These are phyloP conservation scores for Tuber umbilicatum DNA, from an alignment of 495 filamentous ascomycete genomes.

Conservation along the genomic window DNA sequence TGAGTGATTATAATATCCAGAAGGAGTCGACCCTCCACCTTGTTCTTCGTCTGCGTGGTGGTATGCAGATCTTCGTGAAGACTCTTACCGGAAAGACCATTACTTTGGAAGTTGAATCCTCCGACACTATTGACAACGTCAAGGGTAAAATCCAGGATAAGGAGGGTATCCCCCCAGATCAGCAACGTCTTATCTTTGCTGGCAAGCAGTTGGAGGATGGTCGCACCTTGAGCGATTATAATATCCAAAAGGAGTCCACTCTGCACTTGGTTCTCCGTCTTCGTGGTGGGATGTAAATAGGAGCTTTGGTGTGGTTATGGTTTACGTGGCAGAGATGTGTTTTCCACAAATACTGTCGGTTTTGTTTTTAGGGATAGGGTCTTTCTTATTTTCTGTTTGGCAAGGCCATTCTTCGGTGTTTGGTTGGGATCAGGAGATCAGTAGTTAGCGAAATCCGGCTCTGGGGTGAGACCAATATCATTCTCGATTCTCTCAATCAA, in stretches of 20 bases:
- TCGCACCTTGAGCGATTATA: conserved; percentile 93
- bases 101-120: conserved; percentile 65
- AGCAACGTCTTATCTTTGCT: conserved; percentile 97
- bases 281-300: conserved; percentile 95
- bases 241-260: conserved; percentile 97
- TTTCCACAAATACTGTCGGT: not conserved
- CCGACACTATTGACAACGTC: conserved; percentile 97
- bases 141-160: conserved; percentile 99
- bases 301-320: not conserved
- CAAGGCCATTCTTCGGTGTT: not conserved
- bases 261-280: conserved; percentile 95
- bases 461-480: not conserved
- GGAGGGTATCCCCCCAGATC: conserved; percentile 96
- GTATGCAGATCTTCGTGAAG: conserved; percentile 97
- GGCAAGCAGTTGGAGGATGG: conserved; percentile 98
- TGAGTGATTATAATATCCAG: conserved; percentile 98
- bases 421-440: not conserved
- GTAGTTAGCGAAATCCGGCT: not conserved
- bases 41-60: conserved; percentile 92
- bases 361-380: not conserved
- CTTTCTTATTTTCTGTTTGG: not conserved
- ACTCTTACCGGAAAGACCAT: conserved; percentile 67
- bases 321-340: not conserved
- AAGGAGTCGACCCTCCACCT: conserved; percentile 96
- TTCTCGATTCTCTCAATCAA: not conserved